phyloP scores from a whole-genome alignment of 2,329 filamentous ascomycete genomes.

The Ophiostoma quercus region DNA sequence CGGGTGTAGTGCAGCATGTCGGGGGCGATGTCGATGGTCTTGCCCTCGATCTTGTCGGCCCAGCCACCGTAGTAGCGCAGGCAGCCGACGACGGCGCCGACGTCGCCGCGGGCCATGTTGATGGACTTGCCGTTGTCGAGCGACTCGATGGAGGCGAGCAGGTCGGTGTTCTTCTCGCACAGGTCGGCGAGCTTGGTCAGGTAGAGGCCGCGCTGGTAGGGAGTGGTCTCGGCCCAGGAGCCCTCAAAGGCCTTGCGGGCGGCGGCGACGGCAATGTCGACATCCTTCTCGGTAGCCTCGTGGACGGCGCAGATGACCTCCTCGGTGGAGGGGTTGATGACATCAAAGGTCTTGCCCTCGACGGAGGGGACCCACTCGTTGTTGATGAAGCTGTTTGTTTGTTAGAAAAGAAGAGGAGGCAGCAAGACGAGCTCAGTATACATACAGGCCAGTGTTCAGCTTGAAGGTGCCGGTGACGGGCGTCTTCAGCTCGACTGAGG shows the following conservation, averaged over 20 bases:
- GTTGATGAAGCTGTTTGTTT: constrained; percentile 72
- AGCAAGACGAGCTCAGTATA: not conserved
- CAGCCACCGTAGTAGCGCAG: constrained; percentile 85
- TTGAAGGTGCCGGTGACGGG: constrained; percentile 56
- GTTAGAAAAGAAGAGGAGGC: not conserved
- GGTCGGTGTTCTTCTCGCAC: constrained; percentile 69
- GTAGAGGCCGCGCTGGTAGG: constrained; percentile 63
- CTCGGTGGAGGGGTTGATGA: constrained; percentile 82
- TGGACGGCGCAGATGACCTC: constrained; percentile 76
- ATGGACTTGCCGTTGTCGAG: constrained; percentile 85
- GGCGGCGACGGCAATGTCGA: constrained; percentile 72
- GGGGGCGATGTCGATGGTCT: constrained; percentile 72
- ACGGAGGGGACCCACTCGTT: constrained; percentile 81
- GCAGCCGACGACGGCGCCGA: constrained; percentile 61
- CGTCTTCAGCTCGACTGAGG: constrained; percentile 57
- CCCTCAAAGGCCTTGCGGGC: constrained; percentile 82
- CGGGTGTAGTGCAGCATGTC: constrained; percentile 81
- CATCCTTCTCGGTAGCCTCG: constrained; percentile 84
- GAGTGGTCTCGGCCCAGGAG: constrained; percentile 61
- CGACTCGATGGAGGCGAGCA: constrained; percentile 76
- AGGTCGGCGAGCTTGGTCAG: constrained; percentile 75
- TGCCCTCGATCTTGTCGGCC: constrained; percentile 87
- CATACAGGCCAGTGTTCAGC: constrained; percentile 59
- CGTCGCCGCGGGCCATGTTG: constrained; percentile 68
- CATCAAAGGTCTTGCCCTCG: constrained; percentile 86